Percentiles rank a stretch among this genome's conserved stretches.
These are phyloP conservation scores for Xylariomycetidae sp. DNA, from an alignment of 2,329 filamentous ascomycete genomes.

Conservation along the genomic window DNA sequence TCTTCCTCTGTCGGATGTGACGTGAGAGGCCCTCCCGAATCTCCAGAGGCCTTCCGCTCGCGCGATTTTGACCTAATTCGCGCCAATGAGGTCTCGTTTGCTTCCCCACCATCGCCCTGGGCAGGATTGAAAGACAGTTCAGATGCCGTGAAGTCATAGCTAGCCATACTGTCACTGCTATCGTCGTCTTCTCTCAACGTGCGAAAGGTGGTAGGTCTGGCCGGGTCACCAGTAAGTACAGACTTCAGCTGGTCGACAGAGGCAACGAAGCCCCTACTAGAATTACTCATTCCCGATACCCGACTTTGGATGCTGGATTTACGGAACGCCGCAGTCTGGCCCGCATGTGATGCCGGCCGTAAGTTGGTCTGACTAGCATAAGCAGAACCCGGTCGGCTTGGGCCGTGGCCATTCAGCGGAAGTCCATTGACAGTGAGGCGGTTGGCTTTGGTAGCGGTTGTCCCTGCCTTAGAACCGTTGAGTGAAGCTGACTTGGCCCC, in stretches of 20 bases:
- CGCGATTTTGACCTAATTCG: conserved; percentile 23
- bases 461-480: conserved; percentile 67
- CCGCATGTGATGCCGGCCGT: conserved; percentile 41
- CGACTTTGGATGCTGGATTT: conserved; percentile 52
- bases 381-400: conserved; percentile 38
- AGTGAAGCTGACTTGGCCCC: conserved; percentile 69
- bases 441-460: conserved; percentile 46
- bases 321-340: conserved; percentile 39
- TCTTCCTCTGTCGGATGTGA: conserved; percentile 27
- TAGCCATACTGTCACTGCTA: conserved; percentile 65
- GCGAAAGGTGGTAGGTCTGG: conserved; percentile 33
- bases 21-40: conserved; percentile 22
- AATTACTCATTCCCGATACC: conserved; percentile 38
- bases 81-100: conserved; percentile 16
- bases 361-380: conserved; percentile 47
- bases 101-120: conserved; percentile 25
- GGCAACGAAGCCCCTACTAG: conserved; percentile 47
- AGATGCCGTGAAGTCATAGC: conserved; percentile 63
- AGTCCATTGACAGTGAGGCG: conserved; percentile 56
- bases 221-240: conserved; percentile 50
- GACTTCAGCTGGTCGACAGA: conserved; percentile 62
- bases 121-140: conserved; percentile 58
- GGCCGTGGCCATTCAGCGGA: conserved; percentile 31
- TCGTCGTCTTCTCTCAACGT: conserved; percentile 38
- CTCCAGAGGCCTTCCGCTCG: conserved; percentile 22